These are phyloP conservation scores for Auricularia sp. DNA, from an alignment of 768 basidiomycete genomes.

Conservation along the genomic window DNA sequence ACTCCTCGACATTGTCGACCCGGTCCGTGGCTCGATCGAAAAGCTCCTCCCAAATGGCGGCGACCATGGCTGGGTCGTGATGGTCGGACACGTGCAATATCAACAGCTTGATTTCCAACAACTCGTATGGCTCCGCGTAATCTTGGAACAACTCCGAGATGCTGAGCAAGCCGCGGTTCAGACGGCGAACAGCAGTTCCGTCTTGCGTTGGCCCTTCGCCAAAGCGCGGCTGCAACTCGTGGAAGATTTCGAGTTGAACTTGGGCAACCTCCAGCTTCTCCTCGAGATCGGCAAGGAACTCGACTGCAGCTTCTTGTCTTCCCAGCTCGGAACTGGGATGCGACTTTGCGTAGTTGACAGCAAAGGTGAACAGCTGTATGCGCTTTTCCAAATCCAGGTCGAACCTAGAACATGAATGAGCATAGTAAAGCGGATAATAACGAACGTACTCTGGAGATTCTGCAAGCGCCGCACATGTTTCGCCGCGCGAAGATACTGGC, in stretches of 20 bases:
- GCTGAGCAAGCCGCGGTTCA: conserved; percentile 41
- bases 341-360: conserved; percentile 93
- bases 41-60: conserved; percentile 83
- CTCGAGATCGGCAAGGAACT: conserved; percentile 89
- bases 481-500: conserved; percentile 79
- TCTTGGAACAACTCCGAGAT: conserved; percentile 88
- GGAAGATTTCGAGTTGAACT: conserved; percentile 88
- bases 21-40: conserved; percentile 58
- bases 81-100: conserved; percentile 93
- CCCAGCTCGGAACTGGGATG: conserved; percentile 72
- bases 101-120: conserved; percentile 74
- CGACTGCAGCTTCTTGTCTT: conserved; percentile 81
- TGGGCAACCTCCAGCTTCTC: conserved; percentile 96
- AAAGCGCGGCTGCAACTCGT: conserved; percentile 50
- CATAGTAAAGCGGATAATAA: background rate
- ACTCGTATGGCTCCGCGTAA: conserved; percentile 79
- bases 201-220: conserved; percentile 55
- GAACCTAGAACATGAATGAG: conserved; percentile 35
- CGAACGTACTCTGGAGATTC: conserved; percentile 68
- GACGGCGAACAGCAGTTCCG: conserved; percentile 38
- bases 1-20: conserved; percentile 28
- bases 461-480: conserved; percentile 72
- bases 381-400: conserved; percentile 60
- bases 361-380: conserved; percentile 86
- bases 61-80: conserved; percentile 69